Evolutionary conservation across 768 basidiomycete genomes (phyloP).

Genomic region (Calocybe gangraenosa): DNA sequence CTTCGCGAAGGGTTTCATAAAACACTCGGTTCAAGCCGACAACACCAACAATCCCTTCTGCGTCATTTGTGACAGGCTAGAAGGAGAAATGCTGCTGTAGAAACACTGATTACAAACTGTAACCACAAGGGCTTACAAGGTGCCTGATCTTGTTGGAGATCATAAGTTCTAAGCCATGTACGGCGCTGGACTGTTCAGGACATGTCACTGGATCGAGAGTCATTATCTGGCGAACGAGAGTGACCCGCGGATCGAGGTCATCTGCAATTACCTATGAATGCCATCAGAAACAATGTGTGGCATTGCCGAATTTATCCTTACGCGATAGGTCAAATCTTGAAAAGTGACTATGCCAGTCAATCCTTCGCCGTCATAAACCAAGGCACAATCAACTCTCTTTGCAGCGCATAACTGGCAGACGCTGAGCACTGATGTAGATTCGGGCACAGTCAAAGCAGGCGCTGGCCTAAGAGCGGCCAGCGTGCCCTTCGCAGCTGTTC

Average conservation of each 20-base stretch:
- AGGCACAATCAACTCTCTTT: neutral
- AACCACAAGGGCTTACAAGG: slow-evolving; percentile 1
- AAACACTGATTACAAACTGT: too few species aligned
- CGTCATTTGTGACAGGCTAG: slow-evolving; percentile 1
- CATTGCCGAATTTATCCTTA: neutral
- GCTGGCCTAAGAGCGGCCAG: neutral
- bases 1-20: neutral
- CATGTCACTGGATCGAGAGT: slow-evolving; percentile 2
- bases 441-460: neutral
- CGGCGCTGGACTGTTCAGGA: neutral
- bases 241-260: slow-evolving; percentile 6
- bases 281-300: neutral
- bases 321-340: slow-evolving; percentile 5
- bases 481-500: neutral
- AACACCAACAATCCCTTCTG: neutral
- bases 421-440: neutral
- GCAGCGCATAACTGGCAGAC: neutral
- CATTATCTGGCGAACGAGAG: slow-evolving; percentile 5
- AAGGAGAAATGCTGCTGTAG: too few species aligned
- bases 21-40: slow-evolving; percentile 1
- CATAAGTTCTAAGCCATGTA: slow-evolving; percentile 4
- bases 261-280: slow-evolving; percentile 4
- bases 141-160: slow-evolving; percentile 5
- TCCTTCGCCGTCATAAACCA: neutral
- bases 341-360: slow-evolving; percentile 6